These are phyloP conservation scores for Prunus persica DNA, from an alignment of 306 rosid species.

Conservation along the genomic window DNA sequence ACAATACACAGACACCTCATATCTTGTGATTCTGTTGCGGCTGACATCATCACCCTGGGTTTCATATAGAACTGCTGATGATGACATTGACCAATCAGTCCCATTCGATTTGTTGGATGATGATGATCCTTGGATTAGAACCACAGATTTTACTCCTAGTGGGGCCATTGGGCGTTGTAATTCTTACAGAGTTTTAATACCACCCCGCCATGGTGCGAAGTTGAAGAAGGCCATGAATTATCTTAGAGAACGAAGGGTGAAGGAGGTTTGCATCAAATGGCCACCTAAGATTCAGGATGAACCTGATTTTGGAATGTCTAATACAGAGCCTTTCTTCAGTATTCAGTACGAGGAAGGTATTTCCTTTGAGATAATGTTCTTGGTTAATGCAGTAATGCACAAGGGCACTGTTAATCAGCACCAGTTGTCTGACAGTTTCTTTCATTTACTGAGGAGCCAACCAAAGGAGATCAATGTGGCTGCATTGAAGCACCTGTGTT, in stretches of 20 bases:
- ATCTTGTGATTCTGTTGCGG: slow-evolving; percentile 51
- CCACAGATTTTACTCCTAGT: slow-evolving; percentile 81
- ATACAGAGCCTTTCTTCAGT: slow-evolving; percentile 58
- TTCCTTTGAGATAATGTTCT: slow-evolving; percentile 62
- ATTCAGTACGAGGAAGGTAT: slow-evolving; percentile 40
- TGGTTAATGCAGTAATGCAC: slow-evolving; percentile 67
- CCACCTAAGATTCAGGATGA: slow-evolving; percentile 49
- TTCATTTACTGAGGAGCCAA: slow-evolving; percentile 56
- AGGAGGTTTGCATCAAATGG: slow-evolving; percentile 17
- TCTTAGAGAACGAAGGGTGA: slow-evolving; percentile 53
- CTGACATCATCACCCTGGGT: slow-evolving; percentile 64
- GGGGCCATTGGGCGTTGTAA: slow-evolving; percentile 84
- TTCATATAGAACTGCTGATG: slow-evolving; percentile 85
- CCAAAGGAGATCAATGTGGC: slow-evolving; percentile 65
- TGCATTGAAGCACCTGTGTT: slow-evolving; percentile 66
- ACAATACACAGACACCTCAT: slow-evolving; percentile 41
- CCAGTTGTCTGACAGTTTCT: slow-evolving; percentile 51
- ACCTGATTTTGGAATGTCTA: slow-evolving; percentile 53
- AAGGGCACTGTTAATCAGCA: slow-evolving; percentile 66
- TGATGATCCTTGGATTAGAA: slow-evolving; percentile 92
- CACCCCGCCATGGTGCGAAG: slow-evolving; percentile 69
- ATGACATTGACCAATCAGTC: slow-evolving; percentile 58
- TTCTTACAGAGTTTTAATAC: slow-evolving; percentile 61
- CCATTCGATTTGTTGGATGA: slow-evolving; percentile 71
- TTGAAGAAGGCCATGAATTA: slow-evolving; percentile 49